Evolutionary conservation across 345 rosid species (phyloP), one percentile per base, ranked within the genome.

Genomic region (Diplotaxis tenuifolia): DNA sequence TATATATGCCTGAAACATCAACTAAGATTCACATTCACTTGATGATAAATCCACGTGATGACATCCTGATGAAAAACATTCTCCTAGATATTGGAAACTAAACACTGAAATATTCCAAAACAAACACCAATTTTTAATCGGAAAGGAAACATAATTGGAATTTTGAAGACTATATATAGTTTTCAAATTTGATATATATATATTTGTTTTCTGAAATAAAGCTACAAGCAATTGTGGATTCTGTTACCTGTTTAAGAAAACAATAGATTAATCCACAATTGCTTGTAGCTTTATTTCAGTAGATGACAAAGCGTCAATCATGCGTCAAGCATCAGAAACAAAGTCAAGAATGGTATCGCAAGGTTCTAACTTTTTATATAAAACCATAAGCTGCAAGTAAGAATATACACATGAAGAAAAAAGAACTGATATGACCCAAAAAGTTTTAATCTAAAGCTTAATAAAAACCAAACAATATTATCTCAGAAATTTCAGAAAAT

Each of bases 271-370:
- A 54, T 64, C 40, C 32, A 55, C 50, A 70, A 68, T 19, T 74
- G 65, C 58, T 55, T 54, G 73, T 8, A 59, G 34, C 67, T 60
- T 70, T 42, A 54, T 38, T 63, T 42, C 27, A 28, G 21, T 29
- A 21, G 71, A 62, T 40, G 11, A 62, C 54, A 15, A 72, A 52
- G 23, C 15, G 11, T 18, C 31, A 55, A 38, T 52, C n/a, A 20
- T 45, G 3, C 11, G 10, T 53, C 52, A 20, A 21, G n/a, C 14
- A 62, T 72, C 32, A 9, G 31, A 62, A 70, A 73, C 91, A 84
- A 85, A 55, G 89, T 87, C 77, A 93, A 84, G 86, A 87, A 88
- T 69, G 96, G 90, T 82, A 88, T 90, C 40, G 96, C 98, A 29
- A 83, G 84, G 82, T 93, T 86, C 78, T 88, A 92, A 45, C 87